Base-by-base conservation (phyloP, 2,329 filamentous ascomycete genomes). In the Monosporascus sp. region DNA sequence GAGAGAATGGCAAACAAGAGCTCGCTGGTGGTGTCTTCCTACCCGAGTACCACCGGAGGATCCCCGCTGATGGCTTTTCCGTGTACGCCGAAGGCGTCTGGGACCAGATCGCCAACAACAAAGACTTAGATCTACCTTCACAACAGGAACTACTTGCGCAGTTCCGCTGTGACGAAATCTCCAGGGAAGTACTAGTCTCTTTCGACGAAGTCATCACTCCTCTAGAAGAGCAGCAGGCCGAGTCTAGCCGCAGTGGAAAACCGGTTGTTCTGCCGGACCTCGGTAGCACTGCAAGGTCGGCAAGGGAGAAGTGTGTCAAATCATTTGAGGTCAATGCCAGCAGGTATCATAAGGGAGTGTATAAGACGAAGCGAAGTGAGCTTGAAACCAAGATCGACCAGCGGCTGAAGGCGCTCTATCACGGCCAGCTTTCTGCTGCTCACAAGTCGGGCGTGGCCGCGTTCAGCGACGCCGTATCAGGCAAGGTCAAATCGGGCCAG, bases 81-180 rank as follows among this genome's bases (percentile, higher is more conserved):
- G 80, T 91, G 55, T 99, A 99, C 64, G 92, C 94, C 0, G 86
- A 94, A 68, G 91, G 92, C 41, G 85, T 99, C 45, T 99, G 94
- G 94, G 92, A 97, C 65, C 93, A 97, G 73, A 99, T 99, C 67
- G 92, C 96, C 63, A 89, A 93, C 77, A 99, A 99, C 79, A 99
- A 99, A 73, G 94, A 99, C 66, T 79, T 99, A 52, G 94, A 99
- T 72, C 74, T 99, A 55, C 94, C 94, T 3, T 97, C 94, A 0
- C 94, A 99, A 69, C 94, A 99, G 73, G 94, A 99, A 70, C 80
- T 99, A 46, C 80, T 99, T 51, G 94, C 94, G 11, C 94, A 99
- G 70, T 99, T 97, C 76, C 85, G 94, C 60, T 99, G 94, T 70
- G 94, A 99, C 69, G 94, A 99, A 73, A 99, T 99, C 54, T 84